Base-by-base conservation (phyloP, 805 yeast species). In the Ogataea trehalophila region DNA sequence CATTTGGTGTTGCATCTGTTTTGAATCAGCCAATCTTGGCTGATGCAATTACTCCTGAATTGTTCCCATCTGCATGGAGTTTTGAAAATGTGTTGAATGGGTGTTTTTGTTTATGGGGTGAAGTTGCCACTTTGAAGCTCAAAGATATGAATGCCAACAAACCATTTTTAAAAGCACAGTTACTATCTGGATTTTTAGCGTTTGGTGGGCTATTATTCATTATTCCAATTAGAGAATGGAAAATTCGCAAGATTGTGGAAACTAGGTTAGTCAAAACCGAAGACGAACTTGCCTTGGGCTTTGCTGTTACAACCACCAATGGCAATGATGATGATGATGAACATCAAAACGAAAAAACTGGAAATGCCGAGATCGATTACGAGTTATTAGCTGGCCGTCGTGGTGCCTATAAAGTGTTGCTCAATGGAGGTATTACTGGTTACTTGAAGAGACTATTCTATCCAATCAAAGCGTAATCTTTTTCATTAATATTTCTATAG, bases 131-230 rank as follows among this genome's bases (percentile, higher is more conserved):
- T 0, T 46, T 67, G 47, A 54, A 57, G 14, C 45, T 66, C 42
- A 49, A 62, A 36, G 51, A 62, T 34, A 33, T 43, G 23, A 20
- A 42, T 6, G 39, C 48, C 6, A 6, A 49, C 0, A 54, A 36
- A 18, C 86, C 87, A 2, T 84, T 76, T 56, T 63, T 77, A 31
- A 73, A 80, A 53, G 72, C 85, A 2, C 89, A 83, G 57, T 70
- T 81, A 2, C 80, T 80, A 55, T 76, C 81, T 6, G 88, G 87
- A 1, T 66, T 75, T 41, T 80, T 75, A 49, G 59, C 77, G 7
- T 65, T 61, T 8, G 76, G 77, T 0, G 62, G 75, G 3, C 4
- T 78, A 1, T 45, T 80, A 22, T 61, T 79, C 37, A 37, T 57
- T 44, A 44, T 79, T 2, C 62, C 77, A 0, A 61, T 79, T 31